Conservation (phyloP, 768 basidiomycete genomes). For the Brasilioporus rufonigricans region DNA sequence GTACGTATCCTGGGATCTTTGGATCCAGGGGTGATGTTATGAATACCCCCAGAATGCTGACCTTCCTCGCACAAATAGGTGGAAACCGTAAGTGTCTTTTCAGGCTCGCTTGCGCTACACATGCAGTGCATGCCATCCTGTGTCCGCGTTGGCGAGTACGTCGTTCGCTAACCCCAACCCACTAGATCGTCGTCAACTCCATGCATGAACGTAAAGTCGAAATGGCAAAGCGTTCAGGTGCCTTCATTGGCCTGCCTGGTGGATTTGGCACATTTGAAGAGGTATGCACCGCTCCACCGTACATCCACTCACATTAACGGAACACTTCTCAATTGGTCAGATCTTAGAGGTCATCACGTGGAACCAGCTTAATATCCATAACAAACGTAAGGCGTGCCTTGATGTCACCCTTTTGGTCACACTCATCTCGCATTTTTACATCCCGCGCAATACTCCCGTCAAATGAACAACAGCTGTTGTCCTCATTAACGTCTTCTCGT, state of each 20-base stretch:
- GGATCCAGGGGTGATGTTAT: conserved; percentile 1
- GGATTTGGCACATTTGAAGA: conserved; percentile 97
- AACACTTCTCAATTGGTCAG: conserved; percentile 34
- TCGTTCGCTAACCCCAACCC: conserved; percentile 10
- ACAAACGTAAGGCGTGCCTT: conserved; percentile 58
- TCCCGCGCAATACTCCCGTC: neutral
- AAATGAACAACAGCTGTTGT: conserved; percentile 58
- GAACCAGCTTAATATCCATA: conserved; percentile 88
- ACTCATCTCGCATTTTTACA: conserved; percentile 1
- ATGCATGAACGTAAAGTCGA: conserved; percentile 91
- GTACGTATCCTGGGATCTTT: conserved; percentile 25
- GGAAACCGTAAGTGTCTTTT: conserved; percentile 29
- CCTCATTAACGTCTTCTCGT: conserved; percentile 80
- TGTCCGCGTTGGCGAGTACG: neutral
- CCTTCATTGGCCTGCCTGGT: conserved; percentile 88
- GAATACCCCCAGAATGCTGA: conserved; percentile 10
- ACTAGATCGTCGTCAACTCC: conserved; percentile 66
- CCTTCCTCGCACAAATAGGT: conserved; percentile 14
- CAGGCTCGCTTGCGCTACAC: neutral
- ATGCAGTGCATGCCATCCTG: conserved; percentile 1
- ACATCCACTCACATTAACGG: conserved; percentile 1
- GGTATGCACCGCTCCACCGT: conserved; percentile 32
- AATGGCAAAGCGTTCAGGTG: conserved; percentile 80
- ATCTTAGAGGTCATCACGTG: conserved; percentile 92
- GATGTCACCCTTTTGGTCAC: neutral